Conservation (phyloP, 1,284 basidiomycete species). For the Mycena citricolor region DNA sequence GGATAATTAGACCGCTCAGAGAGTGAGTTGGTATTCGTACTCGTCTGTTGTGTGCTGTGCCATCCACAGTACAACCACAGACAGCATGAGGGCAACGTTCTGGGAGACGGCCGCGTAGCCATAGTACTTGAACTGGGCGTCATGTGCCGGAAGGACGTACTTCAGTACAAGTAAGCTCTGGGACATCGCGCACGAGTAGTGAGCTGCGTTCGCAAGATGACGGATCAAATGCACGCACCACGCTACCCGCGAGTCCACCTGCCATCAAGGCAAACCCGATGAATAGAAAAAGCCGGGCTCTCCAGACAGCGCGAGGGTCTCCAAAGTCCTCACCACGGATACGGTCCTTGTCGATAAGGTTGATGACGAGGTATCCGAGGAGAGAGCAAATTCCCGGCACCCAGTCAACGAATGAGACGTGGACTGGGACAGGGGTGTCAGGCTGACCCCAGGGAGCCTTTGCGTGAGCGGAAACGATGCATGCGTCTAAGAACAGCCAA, state of each 20-base stretch:
- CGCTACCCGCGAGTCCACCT: slow-evolving; percentile 90
- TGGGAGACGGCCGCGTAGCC: slow-evolving; percentile 94
- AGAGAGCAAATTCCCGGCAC: slow-evolving; percentile 93
- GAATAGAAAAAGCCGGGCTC: slow-evolving; percentile 88
- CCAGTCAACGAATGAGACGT: slow-evolving; percentile 94
- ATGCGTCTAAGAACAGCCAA: slow-evolving; percentile 96
- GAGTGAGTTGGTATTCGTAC: slow-evolving; percentile 86
- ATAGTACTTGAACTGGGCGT: slow-evolving; percentile 84
- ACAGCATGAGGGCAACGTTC: slow-evolving; percentile 92
- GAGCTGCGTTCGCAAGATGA: not conserved
- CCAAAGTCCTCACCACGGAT: slow-evolving; percentile 83
- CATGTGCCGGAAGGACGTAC: slow-evolving; percentile 78
- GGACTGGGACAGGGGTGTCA: slow-evolving; percentile 70
- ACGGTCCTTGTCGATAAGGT: slow-evolving; percentile 93
- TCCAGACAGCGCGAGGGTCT: slow-evolving; percentile 84
- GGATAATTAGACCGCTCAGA: slow-evolving; percentile 48
- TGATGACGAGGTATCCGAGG: slow-evolving; percentile 90
- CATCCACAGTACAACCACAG: slow-evolving; percentile 82
- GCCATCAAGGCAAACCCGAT: slow-evolving; percentile 97
- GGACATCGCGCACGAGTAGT: slow-evolving; percentile 3
- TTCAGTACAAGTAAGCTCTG: slow-evolving; percentile 92
- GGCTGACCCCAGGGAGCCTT: slow-evolving; percentile 60
- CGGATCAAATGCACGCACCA: slow-evolving; percentile 55
- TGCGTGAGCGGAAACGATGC: slow-evolving; percentile 83
- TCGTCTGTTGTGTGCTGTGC: slow-evolving; percentile 79